Evolutionary conservation across 768 basidiomycete species (phyloP).

Genomic region (Amanita polypyramis): DNA sequence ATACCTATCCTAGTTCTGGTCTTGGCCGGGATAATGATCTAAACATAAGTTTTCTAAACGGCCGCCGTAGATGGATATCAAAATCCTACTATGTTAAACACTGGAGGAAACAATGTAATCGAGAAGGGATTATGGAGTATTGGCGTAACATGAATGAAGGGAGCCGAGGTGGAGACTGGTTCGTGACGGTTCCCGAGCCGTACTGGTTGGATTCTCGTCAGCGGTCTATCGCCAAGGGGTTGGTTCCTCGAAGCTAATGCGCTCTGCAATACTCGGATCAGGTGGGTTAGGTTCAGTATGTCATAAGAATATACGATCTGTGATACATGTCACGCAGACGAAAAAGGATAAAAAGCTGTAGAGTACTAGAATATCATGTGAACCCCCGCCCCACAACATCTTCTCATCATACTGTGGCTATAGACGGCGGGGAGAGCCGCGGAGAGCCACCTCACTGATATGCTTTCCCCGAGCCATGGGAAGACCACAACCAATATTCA

Average conservation of each 20-base stretch:
- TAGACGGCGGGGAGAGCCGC: background rate
- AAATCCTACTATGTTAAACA: no score
- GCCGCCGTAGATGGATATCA: no score
- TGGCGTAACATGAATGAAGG: no score
- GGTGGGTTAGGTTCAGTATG: constrained; percentile 3
- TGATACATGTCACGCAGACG: background rate
- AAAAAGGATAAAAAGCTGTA: constrained; percentile 1
- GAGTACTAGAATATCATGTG: background rate
- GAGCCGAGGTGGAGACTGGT: background rate
- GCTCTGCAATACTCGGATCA: constrained; percentile 1
- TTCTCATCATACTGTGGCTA: background rate
- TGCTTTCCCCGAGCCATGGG: constrained; percentile 7
- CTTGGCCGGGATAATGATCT: no score
- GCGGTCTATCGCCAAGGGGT: background rate
- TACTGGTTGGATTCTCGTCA: background rate
- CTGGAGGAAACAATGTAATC: no score
- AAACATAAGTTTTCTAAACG: no score
- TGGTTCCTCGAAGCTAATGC: background rate
- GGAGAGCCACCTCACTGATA: no score
- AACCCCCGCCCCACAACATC: background rate
- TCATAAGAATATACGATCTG: background rate
- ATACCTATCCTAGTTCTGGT: background rate
- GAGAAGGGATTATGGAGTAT: no score
- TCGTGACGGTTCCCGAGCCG: constrained; percentile 1
- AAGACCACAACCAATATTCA: no score